Conservation (phyloP, 1,284 basidiomycete species). For the Phaffia rhodozyma region DNA sequence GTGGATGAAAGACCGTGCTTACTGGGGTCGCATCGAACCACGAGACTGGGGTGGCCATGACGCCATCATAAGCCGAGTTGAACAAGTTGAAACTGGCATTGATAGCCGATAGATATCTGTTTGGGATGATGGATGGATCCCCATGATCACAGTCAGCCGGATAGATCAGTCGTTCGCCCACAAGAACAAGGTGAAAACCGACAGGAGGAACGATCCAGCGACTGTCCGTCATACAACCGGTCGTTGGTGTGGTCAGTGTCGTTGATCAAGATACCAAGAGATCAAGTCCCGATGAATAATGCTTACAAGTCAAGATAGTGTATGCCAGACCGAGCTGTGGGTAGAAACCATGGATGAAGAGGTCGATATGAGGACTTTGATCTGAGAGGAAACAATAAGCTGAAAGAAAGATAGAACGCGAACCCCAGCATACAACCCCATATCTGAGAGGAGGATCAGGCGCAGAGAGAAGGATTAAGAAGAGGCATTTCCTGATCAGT, state of each 20-base stretch:
- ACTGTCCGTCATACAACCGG: neutral
- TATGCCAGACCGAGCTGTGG: constrained; percentile 9
- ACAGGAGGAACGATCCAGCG: neutral
- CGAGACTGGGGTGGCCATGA: constrained; percentile 23
- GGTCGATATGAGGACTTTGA: too few relatives aligned
- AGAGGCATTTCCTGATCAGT: too few relatives aligned
- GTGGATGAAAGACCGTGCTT: too few relatives aligned
- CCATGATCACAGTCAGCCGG: neutral
- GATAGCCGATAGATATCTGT: constrained; percentile 21
- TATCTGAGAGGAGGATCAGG: neutral
- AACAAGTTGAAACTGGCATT: constrained; percentile 25
- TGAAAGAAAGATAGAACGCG: neutral
- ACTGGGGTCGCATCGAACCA: constrained; percentile 27
- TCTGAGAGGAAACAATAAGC: too few relatives aligned
- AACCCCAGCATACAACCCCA: constrained; percentile 11
- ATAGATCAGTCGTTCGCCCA: neutral
- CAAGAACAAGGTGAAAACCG: neutral
- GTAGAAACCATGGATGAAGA: neutral
- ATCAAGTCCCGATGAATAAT: neutral
- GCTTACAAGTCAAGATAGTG: neutral
- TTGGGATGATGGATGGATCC: neutral
- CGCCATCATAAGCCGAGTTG: constrained; percentile 22
- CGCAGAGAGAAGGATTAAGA: too few relatives aligned
- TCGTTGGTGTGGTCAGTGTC: neutral
- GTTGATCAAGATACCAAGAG: neutral